phyloP scores from a whole-genome alignment of 139 green algal species.

The Gonium pectorale region DNA sequence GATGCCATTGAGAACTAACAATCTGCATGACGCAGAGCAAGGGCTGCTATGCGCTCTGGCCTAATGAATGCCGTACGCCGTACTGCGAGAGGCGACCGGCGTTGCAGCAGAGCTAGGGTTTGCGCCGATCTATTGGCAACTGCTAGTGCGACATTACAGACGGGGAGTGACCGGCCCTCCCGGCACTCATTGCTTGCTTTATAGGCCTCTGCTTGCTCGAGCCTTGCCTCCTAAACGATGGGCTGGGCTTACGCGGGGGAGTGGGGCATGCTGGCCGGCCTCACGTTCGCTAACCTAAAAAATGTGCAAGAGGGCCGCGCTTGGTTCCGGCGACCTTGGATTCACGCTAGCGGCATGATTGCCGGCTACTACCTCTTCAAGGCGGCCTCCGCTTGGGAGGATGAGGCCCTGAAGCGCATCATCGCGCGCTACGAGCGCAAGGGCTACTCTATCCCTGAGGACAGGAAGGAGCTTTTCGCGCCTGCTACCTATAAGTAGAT shows the following conservation, averaged over 20 bases:
- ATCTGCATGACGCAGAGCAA: no score
- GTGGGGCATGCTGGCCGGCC: slow-evolving; percentile 49
- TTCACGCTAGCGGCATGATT: slow-evolving; percentile 51
- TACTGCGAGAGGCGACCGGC: no score
- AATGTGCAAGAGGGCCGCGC: slow-evolving; percentile 40
- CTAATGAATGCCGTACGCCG: no score
- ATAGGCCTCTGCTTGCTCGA: no score
- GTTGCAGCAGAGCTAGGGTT: neutral
- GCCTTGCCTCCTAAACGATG: neutral
- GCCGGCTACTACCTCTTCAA: slow-evolving; percentile 51
- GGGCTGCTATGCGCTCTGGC: no score
- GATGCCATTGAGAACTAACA: no score
- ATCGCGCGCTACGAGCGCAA: slow-evolving; percentile 59
- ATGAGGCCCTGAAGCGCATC: slow-evolving; percentile 45
- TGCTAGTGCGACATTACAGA: no score
- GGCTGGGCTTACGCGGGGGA: slow-evolving; percentile 47
- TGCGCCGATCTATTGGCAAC: neutral
- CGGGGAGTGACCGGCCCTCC: no score
- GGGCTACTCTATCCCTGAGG: slow-evolving; percentile 56
- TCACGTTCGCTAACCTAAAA: slow-evolving; percentile 41
- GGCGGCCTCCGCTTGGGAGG: slow-evolving; percentile 46
- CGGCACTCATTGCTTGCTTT: no score
- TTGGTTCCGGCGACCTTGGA: slow-evolving; percentile 51
- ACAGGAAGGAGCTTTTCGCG: slow-evolving; percentile 56
- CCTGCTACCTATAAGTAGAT: slow-evolving; percentile 40